Conservation (phyloP, 768 basidiomycete species). For the Pisolithus orientalis region DNA sequence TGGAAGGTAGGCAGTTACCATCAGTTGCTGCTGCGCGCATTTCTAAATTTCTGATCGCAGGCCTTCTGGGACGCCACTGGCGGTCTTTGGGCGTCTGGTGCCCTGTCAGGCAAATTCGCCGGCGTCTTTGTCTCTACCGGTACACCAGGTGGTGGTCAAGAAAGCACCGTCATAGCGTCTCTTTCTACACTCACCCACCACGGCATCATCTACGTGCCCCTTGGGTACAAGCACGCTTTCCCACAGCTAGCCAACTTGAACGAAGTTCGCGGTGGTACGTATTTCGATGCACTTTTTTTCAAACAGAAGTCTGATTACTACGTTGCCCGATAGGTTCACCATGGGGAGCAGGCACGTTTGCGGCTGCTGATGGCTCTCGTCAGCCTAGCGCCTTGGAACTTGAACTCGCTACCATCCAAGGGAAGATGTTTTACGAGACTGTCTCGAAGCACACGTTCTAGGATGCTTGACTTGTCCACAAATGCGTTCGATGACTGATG, state of each 20-base stretch:
- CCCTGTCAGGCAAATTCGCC: slow-evolving; percentile 68
- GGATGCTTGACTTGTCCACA: background rate
- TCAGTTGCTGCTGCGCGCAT: background rate
- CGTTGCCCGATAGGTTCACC: slow-evolving; percentile 48
- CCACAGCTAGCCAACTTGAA: slow-evolving; percentile 33
- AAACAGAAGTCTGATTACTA: background rate
- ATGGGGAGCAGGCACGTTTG: slow-evolving; percentile 70
- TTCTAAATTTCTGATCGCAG: slow-evolving; percentile 27
- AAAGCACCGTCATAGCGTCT: slow-evolving; percentile 44
- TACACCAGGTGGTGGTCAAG: slow-evolving; percentile 78
- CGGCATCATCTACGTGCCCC: slow-evolving; percentile 65
- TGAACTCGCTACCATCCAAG: slow-evolving; percentile 47
- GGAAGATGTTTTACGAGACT: slow-evolving; percentile 42
- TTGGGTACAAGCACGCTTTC: slow-evolving; percentile 57
- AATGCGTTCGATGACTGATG: background rate
- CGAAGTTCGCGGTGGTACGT: slow-evolving; percentile 56
- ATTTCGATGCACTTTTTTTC: background rate
- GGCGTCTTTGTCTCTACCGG: slow-evolving; percentile 70
- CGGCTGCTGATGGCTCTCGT: slow-evolving; percentile 40
- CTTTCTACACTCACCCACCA: slow-evolving; percentile 65
- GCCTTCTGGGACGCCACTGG: slow-evolving; percentile 77
- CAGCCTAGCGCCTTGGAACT: slow-evolving; percentile 45
- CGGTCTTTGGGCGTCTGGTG: slow-evolving; percentile 51
- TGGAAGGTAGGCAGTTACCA: slow-evolving; percentile 50
- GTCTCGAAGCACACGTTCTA: slow-evolving; percentile 34